These are phyloP conservation scores for Cutaneotrichosporon sp. DNA, from an alignment of 1,284 basidiomycete species.

Conservation along the genomic window DNA sequence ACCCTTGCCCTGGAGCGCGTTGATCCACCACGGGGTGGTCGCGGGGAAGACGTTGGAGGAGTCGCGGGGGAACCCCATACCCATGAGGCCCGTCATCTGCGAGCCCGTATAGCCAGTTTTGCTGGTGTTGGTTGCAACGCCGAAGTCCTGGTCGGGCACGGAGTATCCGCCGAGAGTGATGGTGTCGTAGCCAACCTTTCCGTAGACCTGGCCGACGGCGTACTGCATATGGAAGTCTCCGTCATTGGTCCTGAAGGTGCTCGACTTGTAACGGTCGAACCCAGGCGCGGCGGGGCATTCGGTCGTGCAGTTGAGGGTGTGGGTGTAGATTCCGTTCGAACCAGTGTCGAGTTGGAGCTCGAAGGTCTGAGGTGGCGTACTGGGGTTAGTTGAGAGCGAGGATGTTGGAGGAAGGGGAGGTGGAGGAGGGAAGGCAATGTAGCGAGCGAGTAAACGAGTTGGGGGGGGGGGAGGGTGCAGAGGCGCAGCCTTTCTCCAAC, in stretches of 20 bases:
- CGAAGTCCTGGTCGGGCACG: slow-evolving; percentile 68
- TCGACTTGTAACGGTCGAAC: slow-evolving; percentile 14
- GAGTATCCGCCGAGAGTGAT: slow-evolving; percentile 80
- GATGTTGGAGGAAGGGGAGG: too few relatives aligned
- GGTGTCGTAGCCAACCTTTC: slow-evolving; percentile 67
- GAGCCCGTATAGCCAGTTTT: slow-evolving; percentile 43
- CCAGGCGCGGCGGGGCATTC: slow-evolving; percentile 22
- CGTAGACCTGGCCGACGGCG: slow-evolving; percentile 42
- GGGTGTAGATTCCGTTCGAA: slow-evolving; percentile 59
- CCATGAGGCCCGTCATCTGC: slow-evolving; percentile 56
- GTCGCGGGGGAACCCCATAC: slow-evolving; percentile 54
- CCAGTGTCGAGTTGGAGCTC: slow-evolving; percentile 62
- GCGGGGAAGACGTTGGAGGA: slow-evolving; percentile 46
- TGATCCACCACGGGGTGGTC: slow-evolving; percentile 58
- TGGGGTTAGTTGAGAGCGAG: background rate
- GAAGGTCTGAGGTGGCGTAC: slow-evolving; percentile 57
- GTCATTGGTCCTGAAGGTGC: slow-evolving; percentile 27
- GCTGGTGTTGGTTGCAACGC: slow-evolving; percentile 46
- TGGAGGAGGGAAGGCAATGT: background rate
- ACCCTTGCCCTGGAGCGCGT: slow-evolving; percentile 59
- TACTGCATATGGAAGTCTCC: slow-evolving; percentile 31
- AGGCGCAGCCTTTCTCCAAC: too few relatives aligned
- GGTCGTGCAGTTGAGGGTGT: background rate
- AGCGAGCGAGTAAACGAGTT: too few relatives aligned
- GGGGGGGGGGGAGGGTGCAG: too few relatives aligned